These are phyloP conservation scores for Thuidium tamariscinum DNA, from an alignment of 225 moss, liverwort and hornwort genomes.

Conservation along the genomic window DNA sequence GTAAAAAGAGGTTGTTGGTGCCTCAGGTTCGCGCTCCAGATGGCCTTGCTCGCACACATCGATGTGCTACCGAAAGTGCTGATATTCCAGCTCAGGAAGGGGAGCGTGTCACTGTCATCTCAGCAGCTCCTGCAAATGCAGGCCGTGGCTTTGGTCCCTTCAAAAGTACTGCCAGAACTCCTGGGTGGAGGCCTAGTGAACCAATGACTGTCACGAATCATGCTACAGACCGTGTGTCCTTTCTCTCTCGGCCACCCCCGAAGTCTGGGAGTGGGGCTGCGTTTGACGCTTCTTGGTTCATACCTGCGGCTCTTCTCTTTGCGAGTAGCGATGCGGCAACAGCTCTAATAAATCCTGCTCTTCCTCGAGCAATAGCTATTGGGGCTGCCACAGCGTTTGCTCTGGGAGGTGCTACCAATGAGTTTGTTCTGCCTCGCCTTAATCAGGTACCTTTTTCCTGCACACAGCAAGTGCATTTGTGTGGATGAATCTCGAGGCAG, in stretches of 20 bases:
- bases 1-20: neutral
- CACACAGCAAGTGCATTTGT: neutral
- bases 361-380: constrained; percentile 62
- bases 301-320: constrained; percentile 60
- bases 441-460: constrained; percentile 51
- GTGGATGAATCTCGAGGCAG: neutral
- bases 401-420: constrained; percentile 61
- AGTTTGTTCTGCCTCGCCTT: constrained; percentile 68
- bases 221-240: constrained; percentile 52
- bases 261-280: constrained; percentile 65
- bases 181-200: constrained; percentile 80
- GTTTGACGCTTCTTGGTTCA: constrained; percentile 48
- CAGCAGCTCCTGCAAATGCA: constrained; percentile 63
- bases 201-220: constrained; percentile 90
- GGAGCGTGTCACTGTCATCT: constrained; percentile 73
- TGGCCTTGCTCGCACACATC: constrained; percentile 81
- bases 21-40: constrained; percentile 79
- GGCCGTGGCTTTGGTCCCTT: constrained; percentile 67
- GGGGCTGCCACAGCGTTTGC: constrained; percentile 60
- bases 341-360: constrained; percentile 71
- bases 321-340: constrained; percentile 80
- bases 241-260: constrained; percentile 66
- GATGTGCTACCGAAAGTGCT: constrained; percentile 78
- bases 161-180: constrained; percentile 57
- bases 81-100: constrained; percentile 92